These are phyloP conservation scores for Schizochytrium sp. DNA, from an alignment of 108 stramenopile species.

Conservation along the genomic window DNA sequence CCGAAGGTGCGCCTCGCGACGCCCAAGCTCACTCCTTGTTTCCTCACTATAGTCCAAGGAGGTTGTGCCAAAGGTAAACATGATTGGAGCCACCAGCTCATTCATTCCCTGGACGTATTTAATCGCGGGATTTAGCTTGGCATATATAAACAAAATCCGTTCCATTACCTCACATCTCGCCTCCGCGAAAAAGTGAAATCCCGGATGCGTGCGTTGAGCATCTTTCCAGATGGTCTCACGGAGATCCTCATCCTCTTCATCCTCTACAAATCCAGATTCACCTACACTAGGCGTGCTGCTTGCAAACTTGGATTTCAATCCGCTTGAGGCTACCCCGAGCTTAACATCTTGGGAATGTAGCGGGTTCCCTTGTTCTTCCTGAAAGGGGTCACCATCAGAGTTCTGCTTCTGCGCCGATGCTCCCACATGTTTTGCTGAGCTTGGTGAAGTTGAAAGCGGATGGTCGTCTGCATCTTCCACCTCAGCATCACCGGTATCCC, in stretches of 20 bases:
- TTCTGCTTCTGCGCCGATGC: too few relatives aligned
- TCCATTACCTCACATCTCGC: constrained; percentile 77
- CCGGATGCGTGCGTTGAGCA: constrained; percentile 87
- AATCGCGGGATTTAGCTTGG: constrained; percentile 92
- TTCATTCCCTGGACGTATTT: constrained; percentile 98
- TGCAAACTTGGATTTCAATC: too few relatives aligned
- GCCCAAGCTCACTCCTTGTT: not conserved
- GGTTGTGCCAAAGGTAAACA: constrained; percentile 84
- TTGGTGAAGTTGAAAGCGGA: too few relatives aligned
- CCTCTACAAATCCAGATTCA: not conserved
- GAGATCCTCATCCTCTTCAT: constrained; percentile 63
- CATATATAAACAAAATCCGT: constrained; percentile 92
- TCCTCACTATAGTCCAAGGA: constrained; percentile 10
- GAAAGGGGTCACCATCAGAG: too few relatives aligned
- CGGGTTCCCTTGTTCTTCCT: too few relatives aligned
- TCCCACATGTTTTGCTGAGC: too few relatives aligned
- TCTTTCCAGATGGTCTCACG: constrained; percentile 89
- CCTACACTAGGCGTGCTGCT: too few relatives aligned
- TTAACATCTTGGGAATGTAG: too few relatives aligned
- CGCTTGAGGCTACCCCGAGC: too few relatives aligned
- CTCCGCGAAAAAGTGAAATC: constrained; percentile 83
- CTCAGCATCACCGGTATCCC: too few relatives aligned
- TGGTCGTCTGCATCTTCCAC: too few relatives aligned
- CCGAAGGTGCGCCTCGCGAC: constrained; percentile 9
- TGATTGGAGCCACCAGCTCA: constrained; percentile 91